Conservation (phyloP, 495 filamentous ascomycete genomes). For the Recurvomyces mirabilis region DNA sequence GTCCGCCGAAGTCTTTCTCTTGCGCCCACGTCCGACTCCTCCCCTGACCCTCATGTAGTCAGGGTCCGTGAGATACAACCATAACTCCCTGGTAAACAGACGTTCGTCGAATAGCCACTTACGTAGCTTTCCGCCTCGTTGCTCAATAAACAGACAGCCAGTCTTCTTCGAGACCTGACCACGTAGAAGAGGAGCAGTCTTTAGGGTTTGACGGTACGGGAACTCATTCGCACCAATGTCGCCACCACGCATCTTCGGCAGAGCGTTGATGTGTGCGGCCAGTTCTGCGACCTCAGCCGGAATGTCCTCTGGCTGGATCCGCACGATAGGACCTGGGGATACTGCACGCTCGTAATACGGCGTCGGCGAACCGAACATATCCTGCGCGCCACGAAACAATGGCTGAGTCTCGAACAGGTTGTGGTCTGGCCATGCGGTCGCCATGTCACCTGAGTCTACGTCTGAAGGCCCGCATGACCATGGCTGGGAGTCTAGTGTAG, state of each 20-base stretch:
- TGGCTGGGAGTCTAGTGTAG: too few species aligned
- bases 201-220: constrained; percentile 3
- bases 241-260: not conserved
- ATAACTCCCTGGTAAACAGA: constrained; percentile 2
- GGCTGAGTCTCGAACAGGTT: too few species aligned
- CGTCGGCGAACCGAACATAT: too few species aligned
- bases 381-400: too few species aligned
- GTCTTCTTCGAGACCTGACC: constrained; percentile 7
- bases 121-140: not conserved
- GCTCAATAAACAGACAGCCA: not conserved
- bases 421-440: too few species aligned
- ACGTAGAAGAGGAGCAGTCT: not conserved
- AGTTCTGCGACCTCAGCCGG: not conserved
- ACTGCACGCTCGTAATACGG: not conserved
- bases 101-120: not conserved
- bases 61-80: too few species aligned
- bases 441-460: too few species aligned
- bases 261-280: constrained; percentile 1
- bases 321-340: not conserved
- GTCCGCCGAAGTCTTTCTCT: too few species aligned
- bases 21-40: too few species aligned
- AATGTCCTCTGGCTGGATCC: not conserved
- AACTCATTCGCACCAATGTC: not conserved
- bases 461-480: too few species aligned
- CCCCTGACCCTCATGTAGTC: too few species aligned